Evolutionary conservation across 805 yeast genomes (phyloP), one percentile per base, ranked within the genome.

Genomic region (Zygotorulaspora chibaensis): DNA sequence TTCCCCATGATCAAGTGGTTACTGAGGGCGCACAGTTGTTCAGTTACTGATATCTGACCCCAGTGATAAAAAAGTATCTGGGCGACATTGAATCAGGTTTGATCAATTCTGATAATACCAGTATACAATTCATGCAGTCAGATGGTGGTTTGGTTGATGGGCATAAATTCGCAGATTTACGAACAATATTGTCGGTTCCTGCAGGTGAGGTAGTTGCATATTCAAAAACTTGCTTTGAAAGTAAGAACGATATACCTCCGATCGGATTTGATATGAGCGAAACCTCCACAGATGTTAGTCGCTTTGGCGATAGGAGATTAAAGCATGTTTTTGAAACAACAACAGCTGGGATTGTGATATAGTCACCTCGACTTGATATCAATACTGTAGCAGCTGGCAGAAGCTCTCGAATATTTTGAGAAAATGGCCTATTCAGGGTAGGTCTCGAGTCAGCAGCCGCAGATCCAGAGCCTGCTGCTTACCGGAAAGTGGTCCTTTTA

Each of bases 201-300:
- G 98, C 98, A 8, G 98, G 98, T 31, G 98, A 98, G 40, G 95
- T 91, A 47, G 96, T 91, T 28, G 98, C 98, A 0, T 87, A 81
- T 56, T 87, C 96, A 0, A 75, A 79, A 42, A 90, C 98, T 0
- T 86, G 96, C 50, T 87, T 74, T 61, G 73, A 79, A 48, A 65
- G 68, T 1, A 57, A 66, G 13, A 75, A 75, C 45, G 66, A 68
- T 10, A 73, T 75, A 18, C 89, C 95, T 0, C 70, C 84, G 39
- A 76, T 87, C 46, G 93, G 93, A 0, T 84, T 87, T 54, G 96
- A 87, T 64, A 85, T 87, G 90, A 95, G 96, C 40, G 95, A 95
- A 39, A 87, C 96, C 1, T 83, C 91, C 1, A 87, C 95, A 1
- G 95, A 87, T 67, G 90, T 85, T 3, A 80, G 88, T 5, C 71